These are phyloP conservation scores for Scopulariopsis brevicaulis DNA, from an alignment of 2,329 filamentous ascomycete species.

Conservation along the genomic window DNA sequence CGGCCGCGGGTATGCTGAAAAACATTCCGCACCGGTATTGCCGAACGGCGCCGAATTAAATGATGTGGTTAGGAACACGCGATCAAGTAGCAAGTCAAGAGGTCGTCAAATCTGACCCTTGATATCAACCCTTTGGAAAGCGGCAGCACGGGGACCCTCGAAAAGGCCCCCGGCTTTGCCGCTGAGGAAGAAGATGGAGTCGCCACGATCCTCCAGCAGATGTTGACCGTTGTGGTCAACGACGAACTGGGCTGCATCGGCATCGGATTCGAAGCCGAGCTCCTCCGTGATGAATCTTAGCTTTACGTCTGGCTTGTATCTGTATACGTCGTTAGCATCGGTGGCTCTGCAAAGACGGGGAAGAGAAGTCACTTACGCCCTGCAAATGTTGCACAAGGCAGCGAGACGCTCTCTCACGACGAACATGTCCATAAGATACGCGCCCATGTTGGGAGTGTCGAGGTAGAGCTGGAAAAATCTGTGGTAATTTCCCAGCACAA, in stretches of 20 bases:
- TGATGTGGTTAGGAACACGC: neutral
- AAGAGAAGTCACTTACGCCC: slow-evolving; percentile 58
- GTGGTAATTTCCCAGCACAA: slow-evolving; percentile 93
- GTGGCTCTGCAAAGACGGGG: neutral
- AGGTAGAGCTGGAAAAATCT: slow-evolving; percentile 95
- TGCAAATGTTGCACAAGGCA: slow-evolving; percentile 86
- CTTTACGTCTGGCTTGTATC: slow-evolving; percentile 84
- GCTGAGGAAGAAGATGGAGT: slow-evolving; percentile 61
- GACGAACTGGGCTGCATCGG: slow-evolving; percentile 84
- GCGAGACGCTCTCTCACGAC: slow-evolving; percentile 84
- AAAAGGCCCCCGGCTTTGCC: slow-evolving; percentile 65
- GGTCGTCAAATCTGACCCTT: slow-evolving; percentile 78
- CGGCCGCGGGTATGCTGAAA: neutral
- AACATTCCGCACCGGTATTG: neutral
- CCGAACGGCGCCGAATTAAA: neutral
- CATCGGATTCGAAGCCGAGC: slow-evolving; percentile 87
- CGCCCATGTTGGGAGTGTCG: slow-evolving; percentile 91
- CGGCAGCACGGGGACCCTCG: slow-evolving; percentile 58
- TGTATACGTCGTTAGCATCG: slow-evolving; percentile 38
- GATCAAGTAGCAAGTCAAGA: neutral
- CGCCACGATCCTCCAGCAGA: slow-evolving; percentile 65
- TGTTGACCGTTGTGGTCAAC: slow-evolving; percentile 66
- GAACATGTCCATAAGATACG: slow-evolving; percentile 99
- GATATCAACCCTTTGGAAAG: slow-evolving; percentile 86
- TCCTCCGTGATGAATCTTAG: slow-evolving; percentile 91